Evolutionary conservation across 331 rosid species (phyloP), one percentile per base, ranked within the genome.

Genomic region (Spiraea crenata): DNA sequence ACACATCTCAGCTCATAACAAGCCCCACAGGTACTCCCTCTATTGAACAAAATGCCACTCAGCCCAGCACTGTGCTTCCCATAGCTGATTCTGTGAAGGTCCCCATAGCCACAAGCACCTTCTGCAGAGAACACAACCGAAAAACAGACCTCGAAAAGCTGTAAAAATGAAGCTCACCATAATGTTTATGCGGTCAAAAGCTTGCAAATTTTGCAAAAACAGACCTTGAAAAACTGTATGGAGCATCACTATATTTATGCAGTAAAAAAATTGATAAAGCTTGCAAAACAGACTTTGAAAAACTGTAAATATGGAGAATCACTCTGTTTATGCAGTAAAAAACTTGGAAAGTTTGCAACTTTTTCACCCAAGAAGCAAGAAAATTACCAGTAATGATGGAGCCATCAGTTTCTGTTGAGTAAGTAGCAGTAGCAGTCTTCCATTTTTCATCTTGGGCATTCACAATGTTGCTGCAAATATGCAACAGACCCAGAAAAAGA

Each of bases 81-180:
- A 81, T 87, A 95, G 49, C 84, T 87, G 8, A 83, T 85, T 75
- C 11, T 89, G 84, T 91, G 99, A 41, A 95, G 91, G 57, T 95
- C 99, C 10, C 99, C 99, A 77, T 87, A 95, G 17, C 97, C 99
- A 87, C 99, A 95, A 73, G 99, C 99, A 20, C 99, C 99, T 82
- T 95, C 99, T 95, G 83, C 76, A 80, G 75, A 74, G 80, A 10
- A 12, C 14, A 37, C 7, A 59, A 69, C 5, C 52, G 12, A 45
- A 74, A 60, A 38, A 16, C 3, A 37, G 50, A 7, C 19, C 3
- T 35, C 42, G 15, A 16, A 9, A 49, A 70, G 41, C 31, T 69
- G 71, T 31, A 3, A 55, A 15, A 31, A 16, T 11, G 34, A 58
- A 46, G 69, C 31, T 25, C 54, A 25, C 2, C 31, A 25, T 25